These are phyloP conservation scores for Anisodus tanguticus DNA, from an alignment of 257 asterid genomes.

Conservation along the genomic window DNA sequence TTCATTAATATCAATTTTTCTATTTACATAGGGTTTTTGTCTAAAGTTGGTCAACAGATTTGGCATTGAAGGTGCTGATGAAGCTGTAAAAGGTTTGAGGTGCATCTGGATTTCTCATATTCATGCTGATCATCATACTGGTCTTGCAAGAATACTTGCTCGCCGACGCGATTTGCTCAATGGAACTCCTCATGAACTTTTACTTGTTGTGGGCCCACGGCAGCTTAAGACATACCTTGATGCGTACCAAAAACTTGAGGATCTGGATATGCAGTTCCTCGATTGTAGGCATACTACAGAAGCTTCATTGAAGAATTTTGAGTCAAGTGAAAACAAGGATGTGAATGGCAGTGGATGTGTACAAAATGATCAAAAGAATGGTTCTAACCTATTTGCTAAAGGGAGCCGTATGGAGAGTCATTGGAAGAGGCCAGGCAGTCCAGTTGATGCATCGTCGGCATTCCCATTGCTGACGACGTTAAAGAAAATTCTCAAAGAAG, in stretches of 20 bases:
- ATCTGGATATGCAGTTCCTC: slow-evolving; percentile 89
- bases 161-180: slow-evolving; percentile 68
- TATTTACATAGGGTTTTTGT: slow-evolving; percentile 1
- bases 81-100: slow-evolving; percentile 66
- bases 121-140: slow-evolving; percentile 97
- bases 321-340: slow-evolving; percentile 32
- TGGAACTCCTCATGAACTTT: slow-evolving; percentile 68
- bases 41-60: slow-evolving; percentile 52
- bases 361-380: slow-evolving; percentile 32
- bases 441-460: slow-evolving; percentile 45
- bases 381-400: slow-evolving; percentile 54
- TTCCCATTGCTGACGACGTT: slow-evolving; percentile 52
- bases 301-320: slow-evolving; percentile 55
- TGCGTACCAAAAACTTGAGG: slow-evolving; percentile 94
- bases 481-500: slow-evolving; percentile 59
- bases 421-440: slow-evolving; percentile 60
- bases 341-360: too few relatives aligned
- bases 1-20: not conserved
- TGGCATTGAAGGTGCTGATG: slow-evolving; percentile 83
- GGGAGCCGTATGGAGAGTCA: slow-evolving; percentile 81
- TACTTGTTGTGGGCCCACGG: slow-evolving; percentile 80
- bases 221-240: slow-evolving; percentile 86
- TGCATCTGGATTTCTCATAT: slow-evolving; percentile 98
- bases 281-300: slow-evolving; percentile 78
- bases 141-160: slow-evolving; percentile 93